Base-by-base conservation (phyloP, 352 stramenopile genomes). In the Phytopythium oedochilum region DNA sequence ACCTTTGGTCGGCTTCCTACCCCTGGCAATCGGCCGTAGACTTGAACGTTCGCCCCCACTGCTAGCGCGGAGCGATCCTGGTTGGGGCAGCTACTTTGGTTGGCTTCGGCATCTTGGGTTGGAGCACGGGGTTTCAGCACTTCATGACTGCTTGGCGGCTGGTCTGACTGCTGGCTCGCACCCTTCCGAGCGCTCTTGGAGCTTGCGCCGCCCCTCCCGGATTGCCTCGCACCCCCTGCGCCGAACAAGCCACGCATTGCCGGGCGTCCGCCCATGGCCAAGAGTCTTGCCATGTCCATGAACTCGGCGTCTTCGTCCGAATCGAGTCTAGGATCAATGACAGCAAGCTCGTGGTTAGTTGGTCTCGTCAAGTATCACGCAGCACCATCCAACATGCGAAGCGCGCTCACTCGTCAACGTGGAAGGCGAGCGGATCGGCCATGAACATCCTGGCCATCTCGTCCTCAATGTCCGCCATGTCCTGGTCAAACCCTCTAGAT, bases 251-350 rank as follows among this genome's bases (percentile, higher is more conserved):
- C 29, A 8, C 42, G 36, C 29, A 43, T 53, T n/a, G 66, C 60
- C 17, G 61, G 64, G 18, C 59, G 57, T 1, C 61, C 63, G 7
- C 50, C 31, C 38, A 68, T 61, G 11, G 12, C 11, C 35, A 86
- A 72, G 8, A 85, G 64, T 47, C 71, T 66, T 53, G 66, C 64
- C 68, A 86, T 74, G 18, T 70, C 60, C 59, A 71, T 63, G 22
- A 89, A 66, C 25, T 50, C 44, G 31, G 22, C 31, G 11, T 83
- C 73, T 10, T 61, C 65, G 26, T 88, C 74, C 40, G 78, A 51
- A 2, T 67, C 61, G 65, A 51, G 32, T 15, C 63, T 25, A 43
- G 9, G 8, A 31, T n/a, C n/a, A n/a, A n/a, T n/a, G n/a, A 46
- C 40, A 46, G 2, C 20, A 29, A 39, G 11, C 6, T 23, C 18